phyloP scores from a whole-genome alignment of 2,329 filamentous ascomycete species.

The Aspergillus glaucus region DNA sequence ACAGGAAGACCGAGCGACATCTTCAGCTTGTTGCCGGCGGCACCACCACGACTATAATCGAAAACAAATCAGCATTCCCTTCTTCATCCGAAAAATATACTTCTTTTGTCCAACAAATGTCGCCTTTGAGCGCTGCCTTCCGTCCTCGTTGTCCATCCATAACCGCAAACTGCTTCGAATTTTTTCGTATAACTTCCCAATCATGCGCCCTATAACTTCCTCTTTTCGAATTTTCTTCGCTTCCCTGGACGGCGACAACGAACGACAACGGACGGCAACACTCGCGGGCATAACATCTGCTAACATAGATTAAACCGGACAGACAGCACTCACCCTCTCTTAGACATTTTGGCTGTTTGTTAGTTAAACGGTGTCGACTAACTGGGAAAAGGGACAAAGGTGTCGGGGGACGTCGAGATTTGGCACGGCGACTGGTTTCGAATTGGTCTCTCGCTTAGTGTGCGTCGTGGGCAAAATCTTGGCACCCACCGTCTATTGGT shows the following conservation, averaged over 20 bases:
- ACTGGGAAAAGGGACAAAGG: conserved; percentile 27
- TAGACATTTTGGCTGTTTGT: conserved; percentile 46
- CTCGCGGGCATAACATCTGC: not conserved
- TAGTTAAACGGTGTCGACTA: conserved; percentile 32
- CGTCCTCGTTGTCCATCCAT: not conserved
- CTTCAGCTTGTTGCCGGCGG: conserved; percentile 99
- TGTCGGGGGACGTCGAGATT: conserved; percentile 23
- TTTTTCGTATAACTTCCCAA: not conserved
- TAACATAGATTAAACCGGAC: not conserved
- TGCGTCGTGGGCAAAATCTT: conserved; percentile 39
- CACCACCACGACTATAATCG: conserved; percentile 62
- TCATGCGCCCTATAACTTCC: not conserved
- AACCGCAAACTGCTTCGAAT: not conserved
- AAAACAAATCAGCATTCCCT: conserved; percentile 12
- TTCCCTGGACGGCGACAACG: not conserved
- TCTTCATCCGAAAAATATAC: not conserved
- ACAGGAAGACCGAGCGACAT: conserved; percentile 99
- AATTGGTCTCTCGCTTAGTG: conserved; percentile 42
- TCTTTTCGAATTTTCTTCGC: not conserved
- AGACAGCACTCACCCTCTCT: conserved; percentile 42
- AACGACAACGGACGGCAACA: not conserved
- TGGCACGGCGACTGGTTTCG: conserved; percentile 18
- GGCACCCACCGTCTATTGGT: conserved; percentile 26
- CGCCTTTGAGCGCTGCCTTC: not conserved
- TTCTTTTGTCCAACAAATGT: not conserved